A percentile compares a stretch with the other conserved stretches of the same genome.
phyloP scores from a whole-genome alignment of 192 early-diverging fungal species.

The Podila horticola region DNA sequence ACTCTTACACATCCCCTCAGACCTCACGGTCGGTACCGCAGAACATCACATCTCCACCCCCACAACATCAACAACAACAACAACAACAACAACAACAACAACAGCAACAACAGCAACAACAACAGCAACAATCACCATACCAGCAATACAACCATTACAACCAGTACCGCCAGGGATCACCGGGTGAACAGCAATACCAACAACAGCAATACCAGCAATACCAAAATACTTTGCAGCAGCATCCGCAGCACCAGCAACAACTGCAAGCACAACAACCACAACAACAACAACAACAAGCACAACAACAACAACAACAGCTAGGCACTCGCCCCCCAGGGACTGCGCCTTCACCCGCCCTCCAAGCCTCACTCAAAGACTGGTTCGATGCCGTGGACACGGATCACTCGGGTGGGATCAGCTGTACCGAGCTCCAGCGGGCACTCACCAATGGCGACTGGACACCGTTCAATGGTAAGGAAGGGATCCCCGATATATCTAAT shows the following conservation, averaged over 20 bases:
- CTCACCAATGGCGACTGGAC: conserved; percentile 69
- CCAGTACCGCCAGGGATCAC: conserved; percentile 23
- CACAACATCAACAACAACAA: too few relatives aligned
- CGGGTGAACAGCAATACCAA: conserved; percentile 12
- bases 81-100: conserved; percentile 14
- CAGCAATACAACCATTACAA: conserved; percentile 37
- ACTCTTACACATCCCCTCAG: not conserved
- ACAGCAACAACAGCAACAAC: conserved; percentile 8
- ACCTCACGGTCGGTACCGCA: too few relatives aligned
- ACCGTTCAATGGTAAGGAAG: conserved; percentile 63
- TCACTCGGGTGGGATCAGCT: conserved; percentile 61
- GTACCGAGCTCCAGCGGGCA: conserved; percentile 66
- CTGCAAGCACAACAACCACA: conserved; percentile 5
- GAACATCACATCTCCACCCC: too few relatives aligned
- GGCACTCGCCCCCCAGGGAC: conserved; percentile 3
- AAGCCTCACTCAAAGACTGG: conserved; percentile 37
- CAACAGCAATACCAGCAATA: conserved; percentile 33
- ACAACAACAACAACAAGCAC: conserved; percentile 15
- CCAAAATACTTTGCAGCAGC: conserved; percentile 16
- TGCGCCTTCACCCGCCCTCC: too few relatives aligned
- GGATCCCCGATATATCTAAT: not conserved
- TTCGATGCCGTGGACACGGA: conserved; percentile 64
- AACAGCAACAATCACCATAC: conserved; percentile 5
- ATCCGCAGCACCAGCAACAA: conserved; percentile 15
- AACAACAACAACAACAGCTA: not conserved